These are phyloP conservation scores for Cadophora luteo-olivacea DNA, from an alignment of 2,329 filamentous ascomycete genomes.

Conservation along the genomic window DNA sequence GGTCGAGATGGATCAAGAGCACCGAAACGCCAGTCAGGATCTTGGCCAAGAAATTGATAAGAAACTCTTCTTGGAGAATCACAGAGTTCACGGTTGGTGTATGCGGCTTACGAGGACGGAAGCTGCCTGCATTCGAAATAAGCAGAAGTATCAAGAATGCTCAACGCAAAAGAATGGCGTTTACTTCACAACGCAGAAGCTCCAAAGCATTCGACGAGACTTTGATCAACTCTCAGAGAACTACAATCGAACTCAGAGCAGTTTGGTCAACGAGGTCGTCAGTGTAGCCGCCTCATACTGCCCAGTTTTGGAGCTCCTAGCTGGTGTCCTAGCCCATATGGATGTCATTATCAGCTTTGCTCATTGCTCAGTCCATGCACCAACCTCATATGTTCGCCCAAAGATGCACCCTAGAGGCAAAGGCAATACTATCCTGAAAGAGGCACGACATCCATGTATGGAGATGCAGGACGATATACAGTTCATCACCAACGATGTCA, in stretches of 20 bases:
- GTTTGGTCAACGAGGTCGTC: conserved; percentile 91
- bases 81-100: conserved; percentile 95
- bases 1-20: conserved; percentile 83
- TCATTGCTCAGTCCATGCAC: conserved; percentile 91
- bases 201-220: conserved; percentile 84
- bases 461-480: conserved; percentile 98
- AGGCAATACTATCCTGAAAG: conserved; percentile 87
- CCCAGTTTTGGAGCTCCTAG: conserved; percentile 88
- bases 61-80: conserved; percentile 97
- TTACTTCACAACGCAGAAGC: conserved; percentile 88
- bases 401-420: conserved; percentile 88
- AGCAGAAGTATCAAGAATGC: conserved; percentile 88
- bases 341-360: conserved; percentile 96
- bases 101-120: conserved; percentile 92
- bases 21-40: conserved; percentile 76
- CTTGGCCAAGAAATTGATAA: conserved; percentile 94
- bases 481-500: conserved; percentile 98
- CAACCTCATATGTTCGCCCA: conserved; percentile 87
- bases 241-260: conserved; percentile 93
- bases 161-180: conserved; percentile 99
- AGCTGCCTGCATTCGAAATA: conserved; percentile 91
- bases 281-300: conserved; percentile 93
- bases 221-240: conserved; percentile 93
- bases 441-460: conserved; percentile 95
- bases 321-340: conserved; percentile 86